Conservation (phyloP, 164 flowering plant species). For the Litsea cubeba region DNA sequence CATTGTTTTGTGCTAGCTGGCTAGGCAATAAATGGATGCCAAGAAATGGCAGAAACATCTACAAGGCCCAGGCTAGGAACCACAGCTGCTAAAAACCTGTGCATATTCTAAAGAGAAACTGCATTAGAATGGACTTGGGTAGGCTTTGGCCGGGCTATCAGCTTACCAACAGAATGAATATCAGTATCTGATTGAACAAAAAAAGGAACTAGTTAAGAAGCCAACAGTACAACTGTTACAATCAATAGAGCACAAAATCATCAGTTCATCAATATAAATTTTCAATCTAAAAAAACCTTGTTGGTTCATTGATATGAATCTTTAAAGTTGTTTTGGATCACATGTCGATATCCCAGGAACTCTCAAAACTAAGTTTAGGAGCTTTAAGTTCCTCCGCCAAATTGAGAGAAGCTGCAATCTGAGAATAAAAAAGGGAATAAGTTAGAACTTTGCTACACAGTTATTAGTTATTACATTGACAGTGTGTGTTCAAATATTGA, state of each 20-base stretch:
- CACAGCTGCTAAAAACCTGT: too few relatives aligned
- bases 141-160: background rate
- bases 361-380: conserved; percentile 75
- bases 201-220: background rate
- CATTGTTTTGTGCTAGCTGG: too few relatives aligned
- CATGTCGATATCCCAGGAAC: conserved; percentile 68
- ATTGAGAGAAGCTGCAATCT: conserved; percentile 64
- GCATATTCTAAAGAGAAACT: background rate
- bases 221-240: background rate
- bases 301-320: background rate
- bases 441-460: background rate
- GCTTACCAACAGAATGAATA: background rate
- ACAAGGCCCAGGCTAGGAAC: too few relatives aligned
- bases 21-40: too few relatives aligned
- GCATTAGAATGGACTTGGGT: background rate
- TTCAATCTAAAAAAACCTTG: background rate
- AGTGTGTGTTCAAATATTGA: background rate
- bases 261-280: background rate
- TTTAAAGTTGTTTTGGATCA: conserved; percentile 21
- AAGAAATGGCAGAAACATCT: too few relatives aligned
- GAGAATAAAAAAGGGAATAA: conserved; percentile 14
- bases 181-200: background rate
- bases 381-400: conserved; percentile 52
- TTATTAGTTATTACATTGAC: background rate
- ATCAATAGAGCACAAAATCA: background rate